A percentile compares a stretch with the other conserved stretches of the same genome.
phyloP scores from a whole-genome alignment of 345 rosid genomes.

The Erysimum cheiranthoides region DNA sequence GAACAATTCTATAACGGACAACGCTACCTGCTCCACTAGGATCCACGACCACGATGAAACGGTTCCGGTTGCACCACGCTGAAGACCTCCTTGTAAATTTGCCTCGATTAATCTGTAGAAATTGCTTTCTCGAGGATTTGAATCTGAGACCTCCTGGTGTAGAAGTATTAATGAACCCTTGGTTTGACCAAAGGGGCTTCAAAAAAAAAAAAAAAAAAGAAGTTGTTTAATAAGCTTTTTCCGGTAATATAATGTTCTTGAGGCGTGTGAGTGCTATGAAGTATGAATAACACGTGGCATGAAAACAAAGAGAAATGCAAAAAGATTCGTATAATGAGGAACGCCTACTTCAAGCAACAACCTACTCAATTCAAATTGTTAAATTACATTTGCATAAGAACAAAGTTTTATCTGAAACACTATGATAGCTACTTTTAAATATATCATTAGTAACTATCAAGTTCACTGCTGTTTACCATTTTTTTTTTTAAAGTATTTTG shows the following conservation, averaged over 20 bases:
- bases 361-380: slow-evolving; percentile 23
- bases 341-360: slow-evolving; percentile 41
- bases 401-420: background rate
- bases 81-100: too few relatives aligned
- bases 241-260: background rate
- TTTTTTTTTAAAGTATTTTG: background rate
- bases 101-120: too few relatives aligned
- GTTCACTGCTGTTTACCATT: background rate
- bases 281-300: slow-evolving; percentile 27
- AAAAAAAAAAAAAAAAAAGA: too few relatives aligned
- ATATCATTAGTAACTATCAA: background rate
- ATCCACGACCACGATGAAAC: too few relatives aligned
- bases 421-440: slow-evolving; percentile 1
- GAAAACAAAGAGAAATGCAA: slow-evolving; percentile 17
- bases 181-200: too few relatives aligned
- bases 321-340: slow-evolving; percentile 18
- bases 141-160: too few relatives aligned
- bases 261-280: slow-evolving; percentile 25
- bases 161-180: too few relatives aligned
- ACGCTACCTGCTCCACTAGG: too few relatives aligned
- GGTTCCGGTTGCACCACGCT: too few relatives aligned
- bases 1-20: too few relatives aligned
- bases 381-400: background rate
- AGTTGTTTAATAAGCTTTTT: background rate
- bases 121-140: too few relatives aligned